Evolutionary conservation across 164 flowering plant species (phyloP).

Genomic region (Aristolochia contorta): DNA sequence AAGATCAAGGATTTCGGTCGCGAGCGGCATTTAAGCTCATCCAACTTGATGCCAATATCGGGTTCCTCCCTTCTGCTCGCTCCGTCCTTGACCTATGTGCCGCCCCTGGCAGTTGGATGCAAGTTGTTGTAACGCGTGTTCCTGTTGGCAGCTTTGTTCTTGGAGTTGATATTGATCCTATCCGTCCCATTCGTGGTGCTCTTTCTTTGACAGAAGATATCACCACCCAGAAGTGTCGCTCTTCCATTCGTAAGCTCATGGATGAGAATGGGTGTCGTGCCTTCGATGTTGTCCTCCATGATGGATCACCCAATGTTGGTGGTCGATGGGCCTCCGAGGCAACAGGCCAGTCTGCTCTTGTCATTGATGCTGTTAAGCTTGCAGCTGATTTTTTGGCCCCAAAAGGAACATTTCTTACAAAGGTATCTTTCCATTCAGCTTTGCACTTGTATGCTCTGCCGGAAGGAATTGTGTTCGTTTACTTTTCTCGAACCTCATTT

Average conservation of each 20-base stretch:
- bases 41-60: conserved; percentile 74
- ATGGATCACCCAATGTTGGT: conserved; percentile 90
- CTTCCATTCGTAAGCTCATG: conserved; percentile 47
- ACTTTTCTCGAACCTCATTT: too few relatives aligned
- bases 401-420: conserved; percentile 75
- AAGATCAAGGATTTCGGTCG: conserved; percentile 85
- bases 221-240: conserved; percentile 51
- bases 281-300: conserved; percentile 74
- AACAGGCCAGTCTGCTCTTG: conserved; percentile 66
- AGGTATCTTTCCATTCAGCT: conserved; percentile 26
- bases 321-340: conserved; percentile 97
- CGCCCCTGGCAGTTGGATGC: conserved; percentile 98
- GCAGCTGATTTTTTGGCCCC: conserved; percentile 77
- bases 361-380: conserved; percentile 67
- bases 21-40: conserved; percentile 87
- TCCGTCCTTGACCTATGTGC: conserved; percentile 94
- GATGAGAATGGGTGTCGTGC: conserved; percentile 49
- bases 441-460: too few relatives aligned
- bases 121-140: conserved; percentile 62
- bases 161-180: conserved; percentile 73
- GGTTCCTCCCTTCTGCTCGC: conserved; percentile 53
- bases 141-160: conserved; percentile 76
- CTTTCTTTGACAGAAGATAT: conserved; percentile 68
- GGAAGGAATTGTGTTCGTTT: too few relatives aligned
- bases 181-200: conserved; percentile 73